Evolutionary conservation across 306 rosid species (phyloP).

Genomic region (Cicer pinnatifidum): DNA sequence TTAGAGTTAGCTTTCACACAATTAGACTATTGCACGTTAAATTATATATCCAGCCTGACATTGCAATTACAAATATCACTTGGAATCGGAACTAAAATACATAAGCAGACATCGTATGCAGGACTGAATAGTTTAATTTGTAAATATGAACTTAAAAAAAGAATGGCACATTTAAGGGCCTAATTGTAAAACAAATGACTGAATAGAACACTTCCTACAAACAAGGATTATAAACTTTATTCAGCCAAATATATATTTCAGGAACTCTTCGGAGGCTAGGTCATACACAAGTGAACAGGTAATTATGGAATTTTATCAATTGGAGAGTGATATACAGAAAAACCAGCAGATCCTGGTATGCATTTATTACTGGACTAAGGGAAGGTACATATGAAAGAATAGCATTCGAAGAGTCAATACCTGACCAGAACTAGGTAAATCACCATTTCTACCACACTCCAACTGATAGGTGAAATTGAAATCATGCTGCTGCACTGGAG

Average conservation of each 20-base stretch:
- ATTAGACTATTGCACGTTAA: neutral
- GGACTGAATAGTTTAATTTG: neutral
- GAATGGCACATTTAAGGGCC: neutral
- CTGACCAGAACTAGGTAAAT: slow-evolving; percentile 99
- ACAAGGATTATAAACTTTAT: slow-evolving; percentile 16
- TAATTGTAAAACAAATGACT: slow-evolving; percentile 9
- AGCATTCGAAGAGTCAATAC: slow-evolving; percentile 44
- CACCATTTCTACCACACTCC: slow-evolving; percentile 75
- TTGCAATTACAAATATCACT: neutral
- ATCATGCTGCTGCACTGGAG: slow-evolving; percentile 98
- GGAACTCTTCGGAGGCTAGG: neutral
- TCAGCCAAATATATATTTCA: neutral
- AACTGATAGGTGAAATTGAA: slow-evolving; percentile 94
- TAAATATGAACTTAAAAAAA: neutral
- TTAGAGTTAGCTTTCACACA: neutral
- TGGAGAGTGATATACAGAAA: slow-evolving; percentile 18
- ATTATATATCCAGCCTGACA: neutral
- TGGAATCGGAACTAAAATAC: neutral
- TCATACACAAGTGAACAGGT: neutral
- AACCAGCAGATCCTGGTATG: neutral
- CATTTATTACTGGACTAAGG: slow-evolving; percentile 19
- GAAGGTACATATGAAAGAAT: slow-evolving; percentile 12
- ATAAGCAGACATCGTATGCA: neutral
- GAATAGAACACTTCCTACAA: slow-evolving; percentile 5
- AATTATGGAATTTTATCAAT: neutral